Conservation (phyloP, 1,139 yeast genomes). For the Diutina rugosa region DNA sequence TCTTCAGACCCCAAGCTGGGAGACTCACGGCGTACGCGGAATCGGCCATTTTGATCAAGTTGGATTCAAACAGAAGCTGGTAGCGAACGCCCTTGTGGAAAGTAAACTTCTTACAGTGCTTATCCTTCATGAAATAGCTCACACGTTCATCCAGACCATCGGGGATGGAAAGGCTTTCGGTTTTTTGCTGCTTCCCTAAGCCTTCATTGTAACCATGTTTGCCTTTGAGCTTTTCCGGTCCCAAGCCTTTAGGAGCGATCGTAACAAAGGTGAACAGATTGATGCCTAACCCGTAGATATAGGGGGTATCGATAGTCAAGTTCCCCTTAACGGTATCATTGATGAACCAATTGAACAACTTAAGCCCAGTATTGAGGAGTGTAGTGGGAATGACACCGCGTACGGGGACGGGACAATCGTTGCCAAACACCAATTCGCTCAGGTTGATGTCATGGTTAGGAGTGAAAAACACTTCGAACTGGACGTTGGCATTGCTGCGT, state of each 20-base stretch:
- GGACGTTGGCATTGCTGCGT: conserved; percentile 15
- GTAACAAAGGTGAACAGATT: conserved; percentile 31
- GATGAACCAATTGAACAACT: conserved; percentile 44
- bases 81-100: conserved; percentile 17
- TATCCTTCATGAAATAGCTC: conserved; percentile 17
- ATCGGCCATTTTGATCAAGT: conserved; percentile 17
- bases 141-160: conserved; percentile 18
- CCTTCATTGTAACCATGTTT: conserved; percentile 7
- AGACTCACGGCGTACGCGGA: conserved; percentile 28
- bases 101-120: conserved; percentile 19
- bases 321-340: conserved; percentile 59
- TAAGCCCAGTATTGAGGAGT: conserved; percentile 30
- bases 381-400: conserved; percentile 44
- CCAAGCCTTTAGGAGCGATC: not conserved
- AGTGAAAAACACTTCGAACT: conserved; percentile 22
- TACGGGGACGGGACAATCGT: conserved; percentile 53
- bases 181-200: conserved; percentile 8
- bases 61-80: conserved; percentile 25
- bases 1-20: conserved; percentile 24
- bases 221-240: not conserved
- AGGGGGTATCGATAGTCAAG: conserved; percentile 46
- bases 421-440: conserved; percentile 47
- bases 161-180: conserved; percentile 12
- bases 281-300: conserved; percentile 47
- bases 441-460: conserved; percentile 36